Evolutionary conservation across 169 alveolate species (phyloP).

Genomic region (Plasmodium coatneyi): DNA sequence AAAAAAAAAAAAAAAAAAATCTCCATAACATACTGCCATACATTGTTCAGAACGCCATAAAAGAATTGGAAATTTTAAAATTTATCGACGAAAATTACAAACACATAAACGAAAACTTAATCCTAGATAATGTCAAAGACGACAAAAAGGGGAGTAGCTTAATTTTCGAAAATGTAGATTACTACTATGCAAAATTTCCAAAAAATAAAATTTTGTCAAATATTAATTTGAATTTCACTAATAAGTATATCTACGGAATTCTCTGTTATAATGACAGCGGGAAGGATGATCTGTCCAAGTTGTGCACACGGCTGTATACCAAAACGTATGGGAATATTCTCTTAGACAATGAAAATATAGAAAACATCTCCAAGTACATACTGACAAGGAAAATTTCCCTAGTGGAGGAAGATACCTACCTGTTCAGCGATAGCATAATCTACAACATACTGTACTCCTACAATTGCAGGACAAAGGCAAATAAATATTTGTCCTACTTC

Average conservation of each 20-base stretch:
- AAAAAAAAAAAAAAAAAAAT: conserved; percentile 34
- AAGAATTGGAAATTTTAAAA: conserved; percentile 62
- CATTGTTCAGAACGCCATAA: conserved; percentile 53
- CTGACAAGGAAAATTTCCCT: conserved; percentile 62
- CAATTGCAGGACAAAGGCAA: conserved; percentile 16
- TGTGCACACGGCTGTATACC: conserved; percentile 33
- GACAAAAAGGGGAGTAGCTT: conserved; percentile 53
- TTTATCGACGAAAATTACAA: conserved; percentile 60
- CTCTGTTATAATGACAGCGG: conserved; percentile 61
- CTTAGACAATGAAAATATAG: conserved; percentile 64
- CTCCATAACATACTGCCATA: conserved; percentile 26
- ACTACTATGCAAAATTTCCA: conserved; percentile 66
- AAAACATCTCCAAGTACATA: conserved; percentile 48
- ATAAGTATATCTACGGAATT: conserved; percentile 50
- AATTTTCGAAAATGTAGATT: conserved; percentile 64
- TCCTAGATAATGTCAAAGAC: conserved; percentile 47
- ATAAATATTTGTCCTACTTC: conserved; percentile 23
- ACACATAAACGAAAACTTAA: conserved; percentile 62
- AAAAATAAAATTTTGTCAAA: conserved; percentile 68
- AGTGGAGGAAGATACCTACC: conserved; percentile 54
- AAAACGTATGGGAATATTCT: conserved; percentile 48
- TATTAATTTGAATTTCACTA: conserved; percentile 34
- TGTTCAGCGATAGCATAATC: conserved; percentile 42
- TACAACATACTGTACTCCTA: conserved; percentile 60
- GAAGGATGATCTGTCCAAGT: conserved; percentile 28